Evolutionary conservation across 176 grass and related monocot genomes (phyloP).

Genomic region (Triticum turgidum): DNA sequence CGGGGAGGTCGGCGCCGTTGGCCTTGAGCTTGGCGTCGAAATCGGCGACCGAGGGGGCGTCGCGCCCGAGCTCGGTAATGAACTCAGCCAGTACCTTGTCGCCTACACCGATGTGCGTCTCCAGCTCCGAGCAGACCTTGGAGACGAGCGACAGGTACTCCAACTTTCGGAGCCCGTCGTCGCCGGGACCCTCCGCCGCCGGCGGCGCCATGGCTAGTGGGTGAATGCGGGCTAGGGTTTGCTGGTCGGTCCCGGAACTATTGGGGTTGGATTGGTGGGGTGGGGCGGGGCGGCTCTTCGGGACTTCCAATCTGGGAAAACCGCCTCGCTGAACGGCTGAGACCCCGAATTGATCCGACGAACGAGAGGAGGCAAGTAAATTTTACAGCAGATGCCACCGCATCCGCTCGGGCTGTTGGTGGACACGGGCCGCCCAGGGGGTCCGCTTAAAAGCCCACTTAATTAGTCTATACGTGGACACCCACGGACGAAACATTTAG

Average conservation of each 20-base stretch:
- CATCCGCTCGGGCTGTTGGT: neutral
- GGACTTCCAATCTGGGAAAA: neutral
- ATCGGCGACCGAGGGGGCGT: constrained; percentile 44
- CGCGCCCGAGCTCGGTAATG: constrained; percentile 67
- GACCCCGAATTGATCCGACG: neutral
- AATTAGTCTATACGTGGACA: too few species aligned
- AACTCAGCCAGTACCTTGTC: constrained; percentile 89
- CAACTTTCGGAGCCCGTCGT: constrained; percentile 59
- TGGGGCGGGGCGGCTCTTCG: neutral
- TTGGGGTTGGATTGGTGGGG: neutral
- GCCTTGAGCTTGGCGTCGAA: constrained; percentile 69
- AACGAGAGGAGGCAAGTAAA: neutral
- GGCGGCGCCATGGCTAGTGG: constrained; percentile 32
- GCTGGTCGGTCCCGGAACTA: neutral
- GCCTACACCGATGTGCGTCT: constrained; percentile 68
- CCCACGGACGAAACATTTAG: too few species aligned
- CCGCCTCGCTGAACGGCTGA: neutral
- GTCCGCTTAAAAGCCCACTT: too few species aligned
- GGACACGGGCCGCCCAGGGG: too few species aligned
- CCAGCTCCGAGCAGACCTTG: constrained; percentile 73
- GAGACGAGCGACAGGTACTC: constrained; percentile 79
- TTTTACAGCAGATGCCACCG: neutral
- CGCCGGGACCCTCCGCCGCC: constrained; percentile 22
- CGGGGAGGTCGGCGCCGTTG: constrained; percentile 65
- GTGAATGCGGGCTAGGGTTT: constrained; percentile 20